Percentiles rank a stretch among this genome's conserved stretches.
phyloP scores from a whole-genome alignment of 257 asterid species.

The Fraxinus cuspidata region DNA sequence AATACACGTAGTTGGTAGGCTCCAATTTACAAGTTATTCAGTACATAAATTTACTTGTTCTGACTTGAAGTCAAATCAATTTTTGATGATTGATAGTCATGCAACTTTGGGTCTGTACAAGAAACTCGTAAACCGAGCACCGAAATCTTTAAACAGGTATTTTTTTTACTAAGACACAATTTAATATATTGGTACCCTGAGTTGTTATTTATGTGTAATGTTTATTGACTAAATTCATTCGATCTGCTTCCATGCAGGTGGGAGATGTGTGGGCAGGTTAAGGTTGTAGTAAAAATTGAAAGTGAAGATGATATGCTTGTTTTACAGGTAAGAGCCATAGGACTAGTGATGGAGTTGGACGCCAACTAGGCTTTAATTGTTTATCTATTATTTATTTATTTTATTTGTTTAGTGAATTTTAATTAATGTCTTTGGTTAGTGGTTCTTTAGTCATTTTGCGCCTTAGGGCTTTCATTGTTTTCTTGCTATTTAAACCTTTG shows the following conservation, averaged over 20 bases:
- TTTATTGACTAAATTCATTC: background rate
- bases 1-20: background rate
- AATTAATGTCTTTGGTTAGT: no score
- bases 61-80: conserved; percentile 23
- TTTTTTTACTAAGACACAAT: conserved; percentile 9
- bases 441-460: no score
- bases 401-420: no score
- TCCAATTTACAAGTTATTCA: background rate
- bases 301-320: conserved; percentile 84
- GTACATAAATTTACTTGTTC: background rate
- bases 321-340: conserved; percentile 55
- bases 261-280: conserved; percentile 99
- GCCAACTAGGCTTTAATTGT: no score
- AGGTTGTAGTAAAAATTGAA: conserved; percentile 93
- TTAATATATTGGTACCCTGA: background rate
- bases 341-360: background rate
- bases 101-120: conserved; percentile 94
- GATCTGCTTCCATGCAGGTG: conserved; percentile 58
- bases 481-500: no score
- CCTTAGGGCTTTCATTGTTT: no score
- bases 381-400: no score
- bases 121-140: conserved; percentile 79
- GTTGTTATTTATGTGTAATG: background rate
- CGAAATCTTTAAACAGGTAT: conserved; percentile 82
- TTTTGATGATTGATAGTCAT: conserved; percentile 55